Conservation (phyloP, 106 monocot species). For the Platanthera guangdongensis region DNA sequence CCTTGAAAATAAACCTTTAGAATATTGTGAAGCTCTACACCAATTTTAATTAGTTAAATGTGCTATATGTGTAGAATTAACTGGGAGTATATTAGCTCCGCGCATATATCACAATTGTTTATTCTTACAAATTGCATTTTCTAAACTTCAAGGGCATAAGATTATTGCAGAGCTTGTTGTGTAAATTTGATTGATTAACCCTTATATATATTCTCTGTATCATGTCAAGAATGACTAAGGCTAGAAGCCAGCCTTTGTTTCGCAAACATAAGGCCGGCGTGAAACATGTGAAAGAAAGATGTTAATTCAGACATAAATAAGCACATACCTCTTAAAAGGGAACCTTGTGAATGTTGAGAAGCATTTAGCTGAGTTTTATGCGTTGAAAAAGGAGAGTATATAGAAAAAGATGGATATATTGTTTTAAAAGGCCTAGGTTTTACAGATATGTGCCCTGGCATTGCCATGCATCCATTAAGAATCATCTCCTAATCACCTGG, state of each 20-base stretch:
- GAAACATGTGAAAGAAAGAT: not conserved
- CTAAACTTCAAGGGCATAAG: not conserved
- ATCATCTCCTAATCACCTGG: constrained; percentile 25
- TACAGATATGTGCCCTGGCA: constrained; percentile 15
- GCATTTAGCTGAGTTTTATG: not conserved
- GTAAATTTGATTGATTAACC: not conserved
- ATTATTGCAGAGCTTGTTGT: not conserved
- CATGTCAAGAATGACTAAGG: not conserved
- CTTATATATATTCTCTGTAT: not conserved
- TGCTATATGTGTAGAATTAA: not conserved
- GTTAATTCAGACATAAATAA: not conserved
- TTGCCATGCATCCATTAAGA: constrained; percentile 37
- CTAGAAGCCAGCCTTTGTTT: not conserved
- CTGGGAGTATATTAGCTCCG: no score
- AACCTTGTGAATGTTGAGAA: constrained; percentile 1
- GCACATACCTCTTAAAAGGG: constrained; percentile 17
- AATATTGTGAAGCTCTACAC: not conserved
- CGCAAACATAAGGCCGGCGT: not conserved
- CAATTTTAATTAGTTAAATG: not conserved
- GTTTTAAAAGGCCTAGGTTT: constrained; percentile 15
- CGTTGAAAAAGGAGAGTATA: not conserved
- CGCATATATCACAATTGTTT: not conserved
- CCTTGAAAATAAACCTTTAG: not conserved
- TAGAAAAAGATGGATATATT: constrained; percentile 2
- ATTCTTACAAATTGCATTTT: not conserved